phyloP scores from a whole-genome alignment of 306 rosid species.

The Prosopis cineraria region DNA sequence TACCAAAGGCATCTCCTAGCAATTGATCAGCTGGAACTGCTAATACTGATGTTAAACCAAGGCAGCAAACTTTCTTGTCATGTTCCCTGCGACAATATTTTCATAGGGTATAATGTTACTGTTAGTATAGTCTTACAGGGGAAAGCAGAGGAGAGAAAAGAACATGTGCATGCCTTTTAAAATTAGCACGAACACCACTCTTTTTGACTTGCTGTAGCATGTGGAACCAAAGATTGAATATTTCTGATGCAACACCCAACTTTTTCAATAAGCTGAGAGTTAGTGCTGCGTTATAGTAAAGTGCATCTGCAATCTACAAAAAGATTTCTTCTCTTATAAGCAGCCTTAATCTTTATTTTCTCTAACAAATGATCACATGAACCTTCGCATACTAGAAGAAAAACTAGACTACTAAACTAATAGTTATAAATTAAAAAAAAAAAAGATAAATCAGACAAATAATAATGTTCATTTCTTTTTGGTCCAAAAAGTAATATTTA shows the following conservation, averaged over 20 bases:
- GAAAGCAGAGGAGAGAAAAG: neutral
- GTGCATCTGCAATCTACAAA: conserved; percentile 89
- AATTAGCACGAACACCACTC: conserved; percentile 74
- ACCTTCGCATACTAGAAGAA: conserved; percentile 17
- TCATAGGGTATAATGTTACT: neutral
- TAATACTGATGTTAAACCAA: conserved; percentile 85
- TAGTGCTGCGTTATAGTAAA: conserved; percentile 78
- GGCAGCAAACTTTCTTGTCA: conserved; percentile 92
- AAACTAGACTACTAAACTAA: neutral
- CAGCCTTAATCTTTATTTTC: neutral
- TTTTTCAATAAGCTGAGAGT: conserved; percentile 76
- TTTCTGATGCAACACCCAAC: conserved; percentile 79
- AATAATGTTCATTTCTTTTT: neutral
- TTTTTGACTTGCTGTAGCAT: conserved; percentile 85
- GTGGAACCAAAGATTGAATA: conserved; percentile 90
- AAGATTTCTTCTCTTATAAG: conserved; percentile 6
- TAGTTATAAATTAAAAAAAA: neutral
- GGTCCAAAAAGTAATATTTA: neutral
- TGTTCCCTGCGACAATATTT: conserved; percentile 69
- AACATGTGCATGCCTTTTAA: conserved; percentile 61
- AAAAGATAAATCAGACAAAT: conserved; percentile 1
- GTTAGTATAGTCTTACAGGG: neutral
- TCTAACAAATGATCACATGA: conserved; percentile 14
- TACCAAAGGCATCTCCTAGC: conserved; percentile 82
- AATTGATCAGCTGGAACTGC: conserved; percentile 78